Evolutionary conservation across 306 rosid species (phyloP).

Genomic region (Rosa chinensis): DNA sequence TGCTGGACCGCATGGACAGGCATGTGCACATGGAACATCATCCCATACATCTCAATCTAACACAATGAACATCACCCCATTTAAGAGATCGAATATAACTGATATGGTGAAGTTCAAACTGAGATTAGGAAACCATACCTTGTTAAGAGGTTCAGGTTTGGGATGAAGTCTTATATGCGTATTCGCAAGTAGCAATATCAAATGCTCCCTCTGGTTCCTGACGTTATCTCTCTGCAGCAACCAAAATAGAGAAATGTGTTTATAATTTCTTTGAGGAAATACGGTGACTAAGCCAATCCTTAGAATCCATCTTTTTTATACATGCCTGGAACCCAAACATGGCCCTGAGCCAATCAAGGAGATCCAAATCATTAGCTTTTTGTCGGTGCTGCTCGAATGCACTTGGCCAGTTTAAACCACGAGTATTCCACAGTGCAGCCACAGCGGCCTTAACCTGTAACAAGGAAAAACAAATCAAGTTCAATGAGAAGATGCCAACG

Average conservation of each 20-base stretch:
- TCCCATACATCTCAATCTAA: neutral
- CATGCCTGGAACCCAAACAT: conserved; percentile 95
- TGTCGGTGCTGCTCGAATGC: conserved; percentile 78
- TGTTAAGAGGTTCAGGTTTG: conserved; percentile 94
- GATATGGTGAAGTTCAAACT: neutral
- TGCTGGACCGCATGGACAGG: neutral
- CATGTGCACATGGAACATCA: neutral
- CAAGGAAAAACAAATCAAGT: conserved; percentile 26
- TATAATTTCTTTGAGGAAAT: conserved; percentile 5
- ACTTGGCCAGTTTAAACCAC: conserved; percentile 87
- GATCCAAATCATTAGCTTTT: conserved; percentile 75
- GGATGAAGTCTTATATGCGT: conserved; percentile 82
- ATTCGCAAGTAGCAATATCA: conserved; percentile 88
- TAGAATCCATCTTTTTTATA: conserved; percentile 5
- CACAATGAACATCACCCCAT: neutral
- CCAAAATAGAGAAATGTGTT: conserved; percentile 35
- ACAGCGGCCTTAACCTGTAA: conserved; percentile 88
- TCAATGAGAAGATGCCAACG: conserved; percentile 11
- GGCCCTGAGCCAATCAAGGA: conserved; percentile 96
- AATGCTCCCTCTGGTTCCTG: conserved; percentile 96
- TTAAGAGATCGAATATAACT: neutral
- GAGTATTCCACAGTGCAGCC: conserved; percentile 71
- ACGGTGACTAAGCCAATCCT: neutral
- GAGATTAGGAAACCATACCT: conserved; percentile 47
- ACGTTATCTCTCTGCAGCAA: conserved; percentile 78